Conservation (phyloP, 495 filamentous ascomycete species). For the Penicillium steckii region DNA sequence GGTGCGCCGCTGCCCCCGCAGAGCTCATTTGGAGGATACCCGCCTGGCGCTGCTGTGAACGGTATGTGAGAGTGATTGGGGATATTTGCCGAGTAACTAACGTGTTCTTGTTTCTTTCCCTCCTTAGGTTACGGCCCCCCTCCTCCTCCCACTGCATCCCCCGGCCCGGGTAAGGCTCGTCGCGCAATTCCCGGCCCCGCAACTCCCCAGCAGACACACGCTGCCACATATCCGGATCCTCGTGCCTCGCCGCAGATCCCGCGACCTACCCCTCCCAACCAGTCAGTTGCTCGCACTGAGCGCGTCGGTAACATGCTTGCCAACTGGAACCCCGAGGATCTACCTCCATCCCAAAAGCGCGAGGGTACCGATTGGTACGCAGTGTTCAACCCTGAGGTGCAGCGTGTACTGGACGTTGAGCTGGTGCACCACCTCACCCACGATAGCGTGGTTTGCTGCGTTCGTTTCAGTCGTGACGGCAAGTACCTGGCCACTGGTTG, state of each 20-base stretch:
- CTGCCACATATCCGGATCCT: slow-evolving; percentile 73
- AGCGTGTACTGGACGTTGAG: slow-evolving; percentile 81
- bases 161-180: slow-evolving; percentile 71
- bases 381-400: slow-evolving; percentile 83
- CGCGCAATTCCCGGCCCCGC: slow-evolving; percentile 68
- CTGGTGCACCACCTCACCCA: slow-evolving; percentile 82
- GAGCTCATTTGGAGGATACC: slow-evolving; percentile 57
- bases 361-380: slow-evolving; percentile 84
- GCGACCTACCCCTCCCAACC: slow-evolving; percentile 73
- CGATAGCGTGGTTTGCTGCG: slow-evolving; percentile 89
- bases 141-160: slow-evolving; percentile 83
- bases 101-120: slow-evolving; percentile 2
- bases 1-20: slow-evolving; percentile 64
- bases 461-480: slow-evolving; percentile 84
- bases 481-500: slow-evolving; percentile 88
- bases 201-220: slow-evolving; percentile 86
- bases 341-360: slow-evolving; percentile 81
- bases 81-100: slow-evolving; percentile 28
- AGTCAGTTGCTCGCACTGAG: slow-evolving; percentile 48
- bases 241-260: slow-evolving; percentile 82
- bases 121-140: slow-evolving; percentile 60
- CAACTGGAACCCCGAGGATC: slow-evolving; percentile 80
- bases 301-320: slow-evolving; percentile 76
- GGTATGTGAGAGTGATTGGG: slow-evolving; percentile 50
- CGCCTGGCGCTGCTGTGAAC: slow-evolving; percentile 64